These are phyloP conservation scores for Mycena galopus DNA, from an alignment of 768 basidiomycete species.

Conservation along the genomic window DNA sequence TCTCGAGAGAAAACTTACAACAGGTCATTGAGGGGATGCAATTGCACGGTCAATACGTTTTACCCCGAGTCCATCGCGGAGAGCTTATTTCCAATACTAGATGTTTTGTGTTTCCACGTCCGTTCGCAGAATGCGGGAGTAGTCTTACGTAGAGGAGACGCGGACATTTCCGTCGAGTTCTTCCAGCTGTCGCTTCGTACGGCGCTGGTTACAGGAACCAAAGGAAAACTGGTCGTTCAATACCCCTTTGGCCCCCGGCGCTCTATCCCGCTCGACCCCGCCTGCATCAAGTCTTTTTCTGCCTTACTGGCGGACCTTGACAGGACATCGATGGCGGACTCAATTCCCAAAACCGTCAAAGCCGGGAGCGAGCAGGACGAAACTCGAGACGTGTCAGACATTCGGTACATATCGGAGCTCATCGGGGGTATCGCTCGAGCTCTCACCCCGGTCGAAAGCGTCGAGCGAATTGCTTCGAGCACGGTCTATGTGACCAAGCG, in stretches of 20 bases:
- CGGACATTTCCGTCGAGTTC: slow-evolving; percentile 53
- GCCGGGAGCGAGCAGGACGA: slow-evolving; percentile 52
- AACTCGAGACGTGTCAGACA: slow-evolving; percentile 55
- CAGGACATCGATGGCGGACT: slow-evolving; percentile 46
- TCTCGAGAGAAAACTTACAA: not conserved
- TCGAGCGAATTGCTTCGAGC: not conserved
- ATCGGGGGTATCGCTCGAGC: slow-evolving; percentile 62
- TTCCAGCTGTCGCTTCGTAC: slow-evolving; percentile 60
- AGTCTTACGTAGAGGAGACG: slow-evolving; percentile 49
- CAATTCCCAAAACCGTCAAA: slow-evolving; percentile 52
- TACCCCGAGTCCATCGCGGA: not conserved
- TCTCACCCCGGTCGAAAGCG: slow-evolving; percentile 42
- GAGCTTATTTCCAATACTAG: slow-evolving; percentile 41
- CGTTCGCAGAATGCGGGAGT: slow-evolving; percentile 63
- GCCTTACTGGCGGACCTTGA: slow-evolving; percentile 56
- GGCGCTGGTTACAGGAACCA: slow-evolving; percentile 49
- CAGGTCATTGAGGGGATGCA: slow-evolving; percentile 35
- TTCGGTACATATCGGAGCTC: slow-evolving; percentile 63
- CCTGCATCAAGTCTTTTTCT: slow-evolving; percentile 51
- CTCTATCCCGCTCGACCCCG: slow-evolving; percentile 40
- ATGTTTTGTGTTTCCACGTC: slow-evolving; percentile 53
- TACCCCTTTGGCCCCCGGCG: slow-evolving; percentile 60
- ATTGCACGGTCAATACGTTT: slow-evolving; percentile 1
- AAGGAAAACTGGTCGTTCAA: slow-evolving; percentile 59
- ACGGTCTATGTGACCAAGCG: slow-evolving; percentile 49